A percentile compares a stretch with the other conserved stretches of the same genome.
Conservation (phyloP, 2,329 filamentous ascomycete species). For the Tolypocladium ophioglossoides region DNA sequence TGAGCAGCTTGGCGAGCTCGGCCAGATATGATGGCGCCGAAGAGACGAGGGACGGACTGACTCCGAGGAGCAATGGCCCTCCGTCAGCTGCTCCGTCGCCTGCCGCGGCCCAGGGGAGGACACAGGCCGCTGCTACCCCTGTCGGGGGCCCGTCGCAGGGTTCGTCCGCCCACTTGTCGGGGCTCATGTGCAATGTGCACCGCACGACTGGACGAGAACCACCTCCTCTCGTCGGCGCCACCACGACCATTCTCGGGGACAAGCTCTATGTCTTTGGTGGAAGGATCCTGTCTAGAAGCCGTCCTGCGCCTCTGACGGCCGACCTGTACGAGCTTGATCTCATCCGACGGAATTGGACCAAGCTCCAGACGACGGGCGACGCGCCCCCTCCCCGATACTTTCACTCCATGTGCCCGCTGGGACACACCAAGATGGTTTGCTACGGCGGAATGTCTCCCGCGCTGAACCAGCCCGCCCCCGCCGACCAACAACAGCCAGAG, state of each 20-base stretch:
- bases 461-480: conserved; percentile 34
- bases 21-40: conserved; percentile 34
- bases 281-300: conserved; percentile 71
- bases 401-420: conserved; percentile 87
- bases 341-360: conserved; percentile 86
- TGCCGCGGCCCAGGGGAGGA: conserved; percentile 27
- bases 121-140: conserved; percentile 7
- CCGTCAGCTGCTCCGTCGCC: conserved; percentile 48
- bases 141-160: conserved; percentile 34
- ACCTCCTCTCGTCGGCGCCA: conserved; percentile 84
- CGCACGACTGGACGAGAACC: conserved; percentile 87
- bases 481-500: conserved; percentile 58
- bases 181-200: conserved; percentile 61
- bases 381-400: conserved; percentile 90
- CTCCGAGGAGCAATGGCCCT: conserved; percentile 42
- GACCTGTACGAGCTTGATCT: conserved; percentile 92
- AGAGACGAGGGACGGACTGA: conserved; percentile 33
- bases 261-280: conserved; percentile 97
- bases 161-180: conserved; percentile 49
- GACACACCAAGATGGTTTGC: conserved; percentile 92
- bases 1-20: conserved; percentile 33
- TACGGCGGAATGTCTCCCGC: conserved; percentile 96
- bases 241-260: conserved; percentile 88
- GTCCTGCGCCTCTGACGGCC: conserved; percentile 70
- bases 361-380: conserved; percentile 73